phyloP scores from a whole-genome alignment of 2,329 filamentous ascomycete genomes.

The Fusarium agapanthi region DNA sequence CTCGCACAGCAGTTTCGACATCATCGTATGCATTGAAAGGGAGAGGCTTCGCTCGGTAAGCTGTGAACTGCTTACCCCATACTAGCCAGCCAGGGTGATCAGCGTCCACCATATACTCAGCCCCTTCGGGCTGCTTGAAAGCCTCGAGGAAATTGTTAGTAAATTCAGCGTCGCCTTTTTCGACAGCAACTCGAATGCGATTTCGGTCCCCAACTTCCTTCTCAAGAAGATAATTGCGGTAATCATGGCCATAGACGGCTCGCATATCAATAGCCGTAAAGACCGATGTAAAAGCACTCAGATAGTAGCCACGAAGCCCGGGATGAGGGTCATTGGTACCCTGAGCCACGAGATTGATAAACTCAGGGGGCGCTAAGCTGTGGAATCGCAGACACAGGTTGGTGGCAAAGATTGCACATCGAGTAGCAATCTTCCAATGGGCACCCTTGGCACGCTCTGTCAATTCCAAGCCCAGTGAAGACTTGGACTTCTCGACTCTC shows the following conservation, averaged over 20 bases:
- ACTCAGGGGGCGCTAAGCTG: conserved; percentile 79
- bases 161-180: conserved; percentile 78
- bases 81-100: conserved; percentile 97
- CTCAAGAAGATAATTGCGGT: conserved; percentile 85
- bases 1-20: conserved; percentile 76
- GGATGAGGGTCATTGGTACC: conserved; percentile 93
- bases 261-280: conserved; percentile 91
- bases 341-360: conserved; percentile 82
- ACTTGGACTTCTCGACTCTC: conserved; percentile 85
- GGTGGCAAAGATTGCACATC: conserved; percentile 89
- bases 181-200: conserved; percentile 77
- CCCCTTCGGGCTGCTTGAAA: conserved; percentile 73
- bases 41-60: conserved; percentile 75
- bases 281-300: conserved; percentile 76
- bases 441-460: conserved; percentile 79
- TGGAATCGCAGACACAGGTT: conserved; percentile 94
- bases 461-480: conserved; percentile 80
- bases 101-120: conserved; percentile 89
- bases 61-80: conserved; percentile 89
- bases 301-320: conserved; percentile 81
- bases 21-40: conserved; percentile 80
- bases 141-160: conserved; percentile 80
- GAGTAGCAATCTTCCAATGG: conserved; percentile 95
- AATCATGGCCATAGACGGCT: conserved; percentile 85
- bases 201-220: conserved; percentile 77